phyloP scores from a whole-genome alignment of 345 rosid species.

The Salix suchowensis region DNA sequence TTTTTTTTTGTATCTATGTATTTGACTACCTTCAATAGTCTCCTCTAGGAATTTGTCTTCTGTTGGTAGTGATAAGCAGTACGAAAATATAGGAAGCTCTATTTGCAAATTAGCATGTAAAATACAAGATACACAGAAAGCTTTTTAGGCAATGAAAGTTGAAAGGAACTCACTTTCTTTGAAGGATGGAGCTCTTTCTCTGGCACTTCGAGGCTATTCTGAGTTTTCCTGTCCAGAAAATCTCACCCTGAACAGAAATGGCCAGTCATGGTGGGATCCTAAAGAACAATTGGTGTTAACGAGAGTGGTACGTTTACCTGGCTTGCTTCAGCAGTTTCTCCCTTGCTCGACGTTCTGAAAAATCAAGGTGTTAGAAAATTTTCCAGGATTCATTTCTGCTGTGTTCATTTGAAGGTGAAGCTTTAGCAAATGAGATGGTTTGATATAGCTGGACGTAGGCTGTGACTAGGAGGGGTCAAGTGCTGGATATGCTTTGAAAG shows the following conservation, averaged over 20 bases:
- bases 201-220: conserved; percentile 18
- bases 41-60: not conserved
- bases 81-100: not conserved
- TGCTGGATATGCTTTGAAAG: conserved; percentile 41
- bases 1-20: not conserved
- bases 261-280: not conserved
- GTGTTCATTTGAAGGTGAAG: conserved; percentile 33
- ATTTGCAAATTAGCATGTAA: not conserved
- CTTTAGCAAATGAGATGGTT: conserved; percentile 1
- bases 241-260: conserved; percentile 24
- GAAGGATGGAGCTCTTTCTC: conserved; percentile 29
- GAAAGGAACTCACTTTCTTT: conserved; percentile 30
- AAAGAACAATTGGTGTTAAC: not conserved
- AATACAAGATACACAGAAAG: not conserved
- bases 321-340: conserved; percentile 33
- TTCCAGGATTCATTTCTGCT: not conserved
- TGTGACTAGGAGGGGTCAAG: conserved; percentile 12
- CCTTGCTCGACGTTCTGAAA: conserved; percentile 16
- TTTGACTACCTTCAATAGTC: not conserved
- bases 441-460: conserved; percentile 7
- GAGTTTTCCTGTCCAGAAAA: conserved; percentile 23
- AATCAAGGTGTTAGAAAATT: conserved; percentile 6
- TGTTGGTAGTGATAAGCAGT: not conserved
- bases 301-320: conserved; percentile 20
- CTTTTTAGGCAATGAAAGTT: not conserved